Base-by-base conservation (phyloP, 441 rosid species). In the Theobroma grandiflorum region DNA sequence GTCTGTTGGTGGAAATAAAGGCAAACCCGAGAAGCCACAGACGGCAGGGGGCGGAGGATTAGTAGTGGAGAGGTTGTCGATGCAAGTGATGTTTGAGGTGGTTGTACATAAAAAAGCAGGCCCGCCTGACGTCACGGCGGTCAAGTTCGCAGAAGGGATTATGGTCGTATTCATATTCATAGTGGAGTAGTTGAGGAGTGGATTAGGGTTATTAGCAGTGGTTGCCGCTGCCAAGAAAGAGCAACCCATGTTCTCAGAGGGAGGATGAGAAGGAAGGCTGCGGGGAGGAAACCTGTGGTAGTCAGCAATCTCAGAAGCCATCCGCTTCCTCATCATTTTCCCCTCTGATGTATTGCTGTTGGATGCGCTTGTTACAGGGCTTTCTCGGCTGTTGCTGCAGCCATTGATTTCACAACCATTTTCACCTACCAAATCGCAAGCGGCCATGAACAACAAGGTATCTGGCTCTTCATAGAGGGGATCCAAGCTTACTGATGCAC, bases 21-120 rank as follows among this genome's bases (percentile, higher is more conserved):
- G 99, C 5, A 96, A 85, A 42, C 98, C 98, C 14, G 99, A 96
- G 82, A 95, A 93, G 76, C 93, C 96, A 81, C 99, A 96, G n/a
- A 96, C 91, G 10, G 97, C 91, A 7, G 99, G 97, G 22, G 90
- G 79, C 31, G 76, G 87, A 61, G 82, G 78, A 4, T 77, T 69
- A 62, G 18, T 65, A 15, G 62, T 63, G 26, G 82, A 69, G 33
- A 79, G 76, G 18, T 75, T 66, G 22, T 87, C 83, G 55, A 83
- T 57, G 62, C 77, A 73, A 74, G 86, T 77, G 53, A 86, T 78
- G 81, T 75, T 78, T 70, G 85, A 73, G 50, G 85, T 78, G 72
- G 90, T 33, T 49, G 88, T 67, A 69, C 90, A 84, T 82, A 84
- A 81, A 78, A 86, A 75, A 62, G 81, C 88, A 80, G 87, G 76